Percentiles rank a stretch among this genome's conserved stretches.
Conservation (phyloP, 2,329 filamentous ascomycete species). For the Aspergillus viridinutans region DNA sequence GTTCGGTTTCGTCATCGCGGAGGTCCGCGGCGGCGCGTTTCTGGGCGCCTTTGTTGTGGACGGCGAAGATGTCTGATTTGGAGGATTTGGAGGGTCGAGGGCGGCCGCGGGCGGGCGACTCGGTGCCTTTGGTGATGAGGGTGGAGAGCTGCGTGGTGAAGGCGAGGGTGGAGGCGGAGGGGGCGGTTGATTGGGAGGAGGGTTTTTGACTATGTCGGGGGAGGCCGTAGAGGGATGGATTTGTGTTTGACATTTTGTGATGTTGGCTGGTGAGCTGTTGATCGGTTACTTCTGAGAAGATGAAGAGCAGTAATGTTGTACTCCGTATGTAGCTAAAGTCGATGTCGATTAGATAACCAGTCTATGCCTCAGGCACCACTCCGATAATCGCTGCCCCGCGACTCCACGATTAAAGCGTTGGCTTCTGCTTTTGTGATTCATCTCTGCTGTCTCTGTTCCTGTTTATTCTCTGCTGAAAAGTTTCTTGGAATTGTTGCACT, state of each 20-base stretch:
- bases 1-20: slow-evolving; percentile 36
- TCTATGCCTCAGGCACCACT: not conserved
- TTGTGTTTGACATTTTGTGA: not conserved
- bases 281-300: not conserved
- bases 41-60: slow-evolving; percentile 59
- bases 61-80: slow-evolving; percentile 67
- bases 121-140: slow-evolving; percentile 60
- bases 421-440: not conserved
- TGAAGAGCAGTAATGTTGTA: not conserved
- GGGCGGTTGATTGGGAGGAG: slow-evolving; percentile 45
- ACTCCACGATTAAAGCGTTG: not conserved
- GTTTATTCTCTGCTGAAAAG: not conserved
- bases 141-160: slow-evolving; percentile 86
- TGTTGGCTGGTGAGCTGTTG: not conserved
- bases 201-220: slow-evolving; percentile 59
- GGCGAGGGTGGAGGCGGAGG: slow-evolving; percentile 67
- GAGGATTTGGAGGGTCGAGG: slow-evolving; percentile 42
- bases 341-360: not conserved
- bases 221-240: slow-evolving; percentile 65
- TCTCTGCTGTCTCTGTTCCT: not conserved
- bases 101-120: slow-evolving; percentile 41
- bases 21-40: slow-evolving; percentile 59
- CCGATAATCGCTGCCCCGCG: not conserved
- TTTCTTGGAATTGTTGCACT: not conserved
- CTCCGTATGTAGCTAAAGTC: not conserved